Percentiles rank a stretch among this genome's conserved stretches.
Evolutionary conservation across 1,139 yeast genomes (phyloP).

Genomic region (Meyerozyma sp.): DNA sequence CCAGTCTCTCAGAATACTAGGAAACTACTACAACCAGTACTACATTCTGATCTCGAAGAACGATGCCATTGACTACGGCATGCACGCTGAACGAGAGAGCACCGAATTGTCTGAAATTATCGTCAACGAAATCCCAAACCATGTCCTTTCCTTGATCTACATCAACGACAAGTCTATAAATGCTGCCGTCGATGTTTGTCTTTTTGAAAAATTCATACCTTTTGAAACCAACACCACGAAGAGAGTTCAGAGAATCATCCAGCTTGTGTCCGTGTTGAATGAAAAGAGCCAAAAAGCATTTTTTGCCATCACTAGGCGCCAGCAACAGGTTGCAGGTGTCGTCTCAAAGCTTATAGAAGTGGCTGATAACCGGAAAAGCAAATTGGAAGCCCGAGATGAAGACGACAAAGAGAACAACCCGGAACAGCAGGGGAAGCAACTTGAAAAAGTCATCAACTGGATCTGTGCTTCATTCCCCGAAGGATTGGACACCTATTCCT

Average conservation of each 20-base stretch:
- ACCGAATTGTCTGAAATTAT: conserved; percentile 34
- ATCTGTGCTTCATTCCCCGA: conserved; percentile 54
- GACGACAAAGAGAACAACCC: conserved; percentile 11
- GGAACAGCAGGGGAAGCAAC: conserved; percentile 29
- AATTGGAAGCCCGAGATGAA: conserved; percentile 17
- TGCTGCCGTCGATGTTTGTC: conserved; percentile 56
- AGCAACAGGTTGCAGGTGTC: conserved; percentile 50
- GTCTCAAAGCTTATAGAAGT: conserved; percentile 29
- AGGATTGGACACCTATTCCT: conserved; percentile 38
- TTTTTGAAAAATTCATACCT: conserved; percentile 62
- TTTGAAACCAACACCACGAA: conserved; percentile 35
- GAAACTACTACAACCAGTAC: conserved; percentile 46
- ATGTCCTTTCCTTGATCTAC: conserved; percentile 61
- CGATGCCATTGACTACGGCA: conserved; percentile 26
- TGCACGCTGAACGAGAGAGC: conserved; percentile 21
- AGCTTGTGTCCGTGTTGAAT: conserved; percentile 45
- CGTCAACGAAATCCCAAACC: conserved; percentile 54
- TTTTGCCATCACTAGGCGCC: conserved; percentile 64
- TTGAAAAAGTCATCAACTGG: conserved; percentile 63
- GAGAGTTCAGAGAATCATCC: conserved; percentile 52
- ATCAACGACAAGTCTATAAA: conserved; percentile 70
- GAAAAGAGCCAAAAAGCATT: conserved; percentile 61
- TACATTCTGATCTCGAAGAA: conserved; percentile 12
- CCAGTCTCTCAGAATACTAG: conserved; percentile 51
- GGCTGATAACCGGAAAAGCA: conserved; percentile 28